These are phyloP conservation scores for Trichoderma semiorbis DNA, from an alignment of 2,329 filamentous ascomycete species.

Conservation along the genomic window DNA sequence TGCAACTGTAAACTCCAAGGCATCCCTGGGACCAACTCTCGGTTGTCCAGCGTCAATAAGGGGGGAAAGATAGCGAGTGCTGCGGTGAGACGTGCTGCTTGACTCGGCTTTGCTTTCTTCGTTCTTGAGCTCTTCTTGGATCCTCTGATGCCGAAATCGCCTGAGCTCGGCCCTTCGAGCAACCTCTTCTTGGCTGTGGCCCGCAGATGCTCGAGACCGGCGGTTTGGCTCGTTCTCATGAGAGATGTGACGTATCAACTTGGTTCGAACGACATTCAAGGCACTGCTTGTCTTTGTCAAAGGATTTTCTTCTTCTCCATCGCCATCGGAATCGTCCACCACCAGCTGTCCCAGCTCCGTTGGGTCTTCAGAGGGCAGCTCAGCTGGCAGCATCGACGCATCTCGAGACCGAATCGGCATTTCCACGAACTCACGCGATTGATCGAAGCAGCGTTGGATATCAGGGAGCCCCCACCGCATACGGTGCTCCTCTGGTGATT, in stretches of 20 bases:
- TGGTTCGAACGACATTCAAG: constrained; percentile 44
- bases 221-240: constrained; percentile 40
- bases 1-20: constrained; percentile 42
- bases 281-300: constrained; percentile 37
- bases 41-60: constrained; percentile 30
- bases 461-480: background rate
- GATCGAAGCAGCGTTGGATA: background rate
- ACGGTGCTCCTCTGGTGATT: background rate
- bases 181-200: constrained; percentile 50
- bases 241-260: constrained; percentile 45
- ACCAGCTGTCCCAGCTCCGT: constrained; percentile 33
- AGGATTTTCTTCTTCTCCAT: constrained; percentile 28
- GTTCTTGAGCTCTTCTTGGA: constrained; percentile 54
- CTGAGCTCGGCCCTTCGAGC: constrained; percentile 55
- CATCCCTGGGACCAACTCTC: constrained; percentile 45
- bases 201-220: constrained; percentile 40
- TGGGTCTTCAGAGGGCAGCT: constrained; percentile 11
- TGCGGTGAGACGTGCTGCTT: constrained; percentile 28
- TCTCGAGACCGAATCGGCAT: background rate
- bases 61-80: constrained; percentile 26
- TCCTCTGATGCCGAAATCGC: constrained; percentile 52
- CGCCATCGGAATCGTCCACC: constrained; percentile 40
- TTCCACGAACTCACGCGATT: background rate
- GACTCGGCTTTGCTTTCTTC: constrained; percentile 40
- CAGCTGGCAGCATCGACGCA: background rate